These are phyloP conservation scores for Ramalina intermedia DNA, from an alignment of 495 filamentous ascomycete genomes.

Conservation along the genomic window DNA sequence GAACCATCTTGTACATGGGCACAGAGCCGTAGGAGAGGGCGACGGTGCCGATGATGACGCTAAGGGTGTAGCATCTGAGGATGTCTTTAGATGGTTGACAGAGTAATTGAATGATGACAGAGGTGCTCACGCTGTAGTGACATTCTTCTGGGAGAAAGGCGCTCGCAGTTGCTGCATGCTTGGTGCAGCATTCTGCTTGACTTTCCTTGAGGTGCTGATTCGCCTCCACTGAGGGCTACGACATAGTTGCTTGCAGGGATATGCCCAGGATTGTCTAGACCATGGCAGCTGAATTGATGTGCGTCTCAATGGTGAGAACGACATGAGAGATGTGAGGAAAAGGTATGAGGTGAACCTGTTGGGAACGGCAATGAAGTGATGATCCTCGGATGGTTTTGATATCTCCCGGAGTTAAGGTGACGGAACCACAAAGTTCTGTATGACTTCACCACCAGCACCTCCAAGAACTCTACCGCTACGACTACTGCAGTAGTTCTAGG, in stretches of 20 bases:
- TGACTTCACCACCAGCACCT: too few relatives aligned
- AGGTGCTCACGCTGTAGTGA: conserved; percentile 13
- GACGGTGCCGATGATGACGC: conserved; percentile 76
- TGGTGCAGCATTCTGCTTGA: conserved; percentile 14
- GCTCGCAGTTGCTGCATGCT: conserved; percentile 12
- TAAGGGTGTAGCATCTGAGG: conserved; percentile 65
- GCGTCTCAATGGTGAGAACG: too few relatives aligned
- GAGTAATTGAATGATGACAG: background rate
- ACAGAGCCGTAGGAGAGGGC: conserved; percentile 92
- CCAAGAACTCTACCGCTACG: too few relatives aligned
- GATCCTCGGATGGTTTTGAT: too few relatives aligned
- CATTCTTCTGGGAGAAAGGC: conserved; percentile 15
- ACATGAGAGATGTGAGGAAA: too few relatives aligned
- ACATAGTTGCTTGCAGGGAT: background rate
- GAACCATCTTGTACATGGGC: conserved; percentile 93
- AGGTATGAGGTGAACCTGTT: too few relatives aligned
- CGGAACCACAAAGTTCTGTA: too few relatives aligned
- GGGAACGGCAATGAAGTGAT: too few relatives aligned
- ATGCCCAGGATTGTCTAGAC: too few relatives aligned
- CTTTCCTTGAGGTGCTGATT: conserved; percentile 5
- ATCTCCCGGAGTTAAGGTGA: too few relatives aligned
- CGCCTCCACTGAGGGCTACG: background rate
- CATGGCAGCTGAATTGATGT: too few relatives aligned
- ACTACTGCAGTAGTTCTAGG: too few relatives aligned
- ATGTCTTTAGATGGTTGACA: background rate